Conservation (phyloP, 345 rosid genomes). For the Dipteronia dyeriana region DNA sequence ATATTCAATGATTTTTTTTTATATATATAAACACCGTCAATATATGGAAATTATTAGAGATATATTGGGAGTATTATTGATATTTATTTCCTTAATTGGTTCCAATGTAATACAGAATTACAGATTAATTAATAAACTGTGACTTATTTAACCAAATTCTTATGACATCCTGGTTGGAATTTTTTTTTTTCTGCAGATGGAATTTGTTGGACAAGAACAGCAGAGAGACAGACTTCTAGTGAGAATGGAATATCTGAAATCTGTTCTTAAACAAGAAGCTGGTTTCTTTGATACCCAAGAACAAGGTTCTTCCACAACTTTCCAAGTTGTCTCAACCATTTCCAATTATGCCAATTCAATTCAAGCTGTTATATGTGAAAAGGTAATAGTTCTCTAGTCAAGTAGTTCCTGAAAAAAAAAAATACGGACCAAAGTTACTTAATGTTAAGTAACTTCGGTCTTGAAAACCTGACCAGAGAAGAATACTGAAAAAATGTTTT, state of each 20-base stretch:
- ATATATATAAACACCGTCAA: too few relatives aligned
- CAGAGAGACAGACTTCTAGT: constrained; percentile 70
- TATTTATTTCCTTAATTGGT: neutral
- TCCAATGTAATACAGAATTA: neutral
- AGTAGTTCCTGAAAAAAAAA: too few relatives aligned
- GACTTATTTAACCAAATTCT: neutral
- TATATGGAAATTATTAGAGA: too few relatives aligned
- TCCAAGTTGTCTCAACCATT: constrained; percentile 59
- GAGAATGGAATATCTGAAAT: constrained; percentile 58
- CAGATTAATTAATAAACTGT: neutral
- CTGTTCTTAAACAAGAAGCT: constrained; percentile 69
- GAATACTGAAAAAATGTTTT: too few relatives aligned
- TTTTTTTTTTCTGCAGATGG: constrained; percentile 48
- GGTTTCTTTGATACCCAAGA: constrained; percentile 68
- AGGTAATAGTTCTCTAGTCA: constrained; percentile 27
- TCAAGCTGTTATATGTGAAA: constrained; percentile 68
- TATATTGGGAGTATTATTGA: too few relatives aligned
- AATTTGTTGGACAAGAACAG: constrained; percentile 71
- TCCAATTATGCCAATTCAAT: constrained; percentile 64
- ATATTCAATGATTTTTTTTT: too few relatives aligned
- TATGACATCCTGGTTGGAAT: neutral
- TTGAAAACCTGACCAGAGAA: too few relatives aligned
- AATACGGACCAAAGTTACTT: too few relatives aligned
- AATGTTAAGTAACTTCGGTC: too few relatives aligned
- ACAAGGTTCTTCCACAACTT: constrained; percentile 58